phyloP scores from a whole-genome alignment of 1,139 yeast species.

The Sugiyamaella xylanicola region DNA sequence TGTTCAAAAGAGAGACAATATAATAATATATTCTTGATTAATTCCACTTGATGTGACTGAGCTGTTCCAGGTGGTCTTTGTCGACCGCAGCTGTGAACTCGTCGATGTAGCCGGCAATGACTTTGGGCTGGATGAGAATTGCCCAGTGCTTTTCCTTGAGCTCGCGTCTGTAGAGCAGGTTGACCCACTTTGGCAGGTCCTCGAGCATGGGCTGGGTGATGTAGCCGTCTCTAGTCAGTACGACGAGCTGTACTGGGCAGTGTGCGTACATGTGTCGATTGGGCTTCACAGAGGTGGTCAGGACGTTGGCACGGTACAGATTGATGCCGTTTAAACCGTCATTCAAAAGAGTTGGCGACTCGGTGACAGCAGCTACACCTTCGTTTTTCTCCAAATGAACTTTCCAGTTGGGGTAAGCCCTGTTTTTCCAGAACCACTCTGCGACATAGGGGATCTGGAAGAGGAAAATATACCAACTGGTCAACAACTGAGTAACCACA shows the following conservation, averaged over 20 bases:
- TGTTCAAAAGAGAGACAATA: neutral
- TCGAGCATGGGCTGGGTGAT: slow-evolving; percentile 3
- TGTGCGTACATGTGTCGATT: slow-evolving; percentile 3
- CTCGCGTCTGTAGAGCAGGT: slow-evolving; percentile 9
- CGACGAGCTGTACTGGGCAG: slow-evolving; percentile 13
- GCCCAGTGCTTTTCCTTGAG: slow-evolving; percentile 16
- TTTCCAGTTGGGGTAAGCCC: neutral
- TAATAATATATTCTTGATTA: neutral
- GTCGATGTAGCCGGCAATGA: slow-evolving; percentile 1
- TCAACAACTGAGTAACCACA: neutral
- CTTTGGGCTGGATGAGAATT: slow-evolving; percentile 11
- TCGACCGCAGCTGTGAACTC: slow-evolving; percentile 8
- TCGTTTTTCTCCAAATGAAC: slow-evolving; percentile 5
- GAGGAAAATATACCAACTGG: slow-evolving; percentile 11
- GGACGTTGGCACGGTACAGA: slow-evolving; percentile 12
- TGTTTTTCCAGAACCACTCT: slow-evolving; percentile 12
- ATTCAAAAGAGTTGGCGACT: slow-evolving; percentile 6
- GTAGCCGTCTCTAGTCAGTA: slow-evolving; percentile 7
- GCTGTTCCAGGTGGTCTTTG: neutral
- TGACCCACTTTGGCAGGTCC: slow-evolving; percentile 9
- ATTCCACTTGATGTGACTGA: neutral
- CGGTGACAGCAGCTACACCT: slow-evolving; percentile 7
- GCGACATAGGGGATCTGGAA: slow-evolving; percentile 14
- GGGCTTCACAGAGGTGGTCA: neutral
- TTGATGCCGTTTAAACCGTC: slow-evolving; percentile 14